These are phyloP conservation scores for Ampelomyces quisqualis DNA, from an alignment of 2,329 filamentous ascomycete genomes.

Conservation along the genomic window DNA sequence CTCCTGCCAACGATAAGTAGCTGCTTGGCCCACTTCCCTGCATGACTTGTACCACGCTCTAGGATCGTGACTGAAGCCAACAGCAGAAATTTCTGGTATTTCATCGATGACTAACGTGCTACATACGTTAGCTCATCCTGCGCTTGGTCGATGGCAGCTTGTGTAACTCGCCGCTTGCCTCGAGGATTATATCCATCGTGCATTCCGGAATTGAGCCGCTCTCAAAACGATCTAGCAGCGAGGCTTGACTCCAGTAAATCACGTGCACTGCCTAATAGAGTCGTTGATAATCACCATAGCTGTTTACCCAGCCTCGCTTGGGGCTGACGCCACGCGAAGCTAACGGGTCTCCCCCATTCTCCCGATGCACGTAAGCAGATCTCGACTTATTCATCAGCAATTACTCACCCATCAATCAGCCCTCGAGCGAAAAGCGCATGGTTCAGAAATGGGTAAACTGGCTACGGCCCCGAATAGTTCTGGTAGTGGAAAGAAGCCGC, in stretches of 20 bases:
- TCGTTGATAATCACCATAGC: conserved; percentile 23
- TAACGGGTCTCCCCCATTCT: conserved; percentile 10
- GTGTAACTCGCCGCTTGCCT: background rate
- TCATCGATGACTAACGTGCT: conserved; percentile 20
- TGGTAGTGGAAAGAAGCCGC: too few relatives aligned
- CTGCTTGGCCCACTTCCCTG: conserved; percentile 5
- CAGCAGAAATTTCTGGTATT: conserved; percentile 4
- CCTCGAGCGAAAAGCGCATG: too few relatives aligned
- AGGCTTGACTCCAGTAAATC: background rate
- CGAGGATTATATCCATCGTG: background rate
- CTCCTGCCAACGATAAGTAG: conserved; percentile 1
- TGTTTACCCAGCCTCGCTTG: conserved; percentile 11
- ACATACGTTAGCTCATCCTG: too few relatives aligned
- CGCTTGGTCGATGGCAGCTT: background rate
- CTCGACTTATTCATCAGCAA: conserved; percentile 22
- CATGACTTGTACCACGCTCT: too few relatives aligned
- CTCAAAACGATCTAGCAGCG: conserved; percentile 1
- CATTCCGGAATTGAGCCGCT: conserved; percentile 2
- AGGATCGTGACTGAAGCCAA: too few relatives aligned
- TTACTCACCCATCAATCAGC: too few relatives aligned
- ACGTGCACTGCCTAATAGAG: conserved; percentile 11
- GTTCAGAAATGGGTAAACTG: too few relatives aligned
- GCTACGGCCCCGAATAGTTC: too few relatives aligned
- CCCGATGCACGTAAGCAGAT: conserved; percentile 23
- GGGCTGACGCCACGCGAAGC: conserved; percentile 9